phyloP scores from a whole-genome alignment of 169 alveolate genomes.

The Blepharisma undulans region DNA sequence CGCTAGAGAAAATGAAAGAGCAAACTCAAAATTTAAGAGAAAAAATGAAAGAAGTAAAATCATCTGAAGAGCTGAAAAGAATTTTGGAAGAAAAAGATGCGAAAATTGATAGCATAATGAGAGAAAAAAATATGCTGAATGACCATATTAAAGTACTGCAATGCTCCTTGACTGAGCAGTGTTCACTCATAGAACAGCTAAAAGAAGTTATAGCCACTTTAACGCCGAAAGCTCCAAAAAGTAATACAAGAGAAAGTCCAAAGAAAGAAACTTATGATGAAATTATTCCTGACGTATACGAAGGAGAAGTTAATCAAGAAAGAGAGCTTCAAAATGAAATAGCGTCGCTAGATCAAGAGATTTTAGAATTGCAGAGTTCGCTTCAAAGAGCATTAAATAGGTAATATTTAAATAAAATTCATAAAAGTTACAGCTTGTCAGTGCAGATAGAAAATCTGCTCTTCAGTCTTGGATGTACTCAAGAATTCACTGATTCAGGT shows the following conservation, averaged over 20 bases:
- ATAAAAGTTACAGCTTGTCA: neutral
- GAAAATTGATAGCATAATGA: neutral
- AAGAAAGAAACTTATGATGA: neutral
- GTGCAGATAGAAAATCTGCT: neutral
- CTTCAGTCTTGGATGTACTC: neutral
- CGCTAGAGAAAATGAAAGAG: slow-evolving; percentile 28
- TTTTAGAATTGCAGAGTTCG: slow-evolving; percentile 36
- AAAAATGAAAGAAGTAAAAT: slow-evolving; percentile 28
- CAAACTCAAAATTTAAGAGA: slow-evolving; percentile 6
- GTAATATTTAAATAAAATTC: neutral
- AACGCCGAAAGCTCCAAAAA: neutral
- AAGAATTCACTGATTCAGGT: neutral
- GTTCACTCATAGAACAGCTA: neutral
- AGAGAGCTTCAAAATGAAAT: slow-evolving; percentile 25
- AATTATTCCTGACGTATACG: neutral
- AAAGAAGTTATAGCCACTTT: slow-evolving; percentile 18
- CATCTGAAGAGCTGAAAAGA: neutral
- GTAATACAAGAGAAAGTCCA: neutral
- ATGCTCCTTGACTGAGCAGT: neutral
- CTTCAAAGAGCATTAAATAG: slow-evolving; percentile 12
- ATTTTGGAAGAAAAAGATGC: slow-evolving; percentile 18
- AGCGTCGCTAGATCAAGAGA: slow-evolving; percentile 6
- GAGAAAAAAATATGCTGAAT: slow-evolving; percentile 15
- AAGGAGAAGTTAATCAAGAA: neutral
- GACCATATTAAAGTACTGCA: neutral